A percentile compares a stretch with the other conserved stretches of the same genome.
Evolutionary conservation across 2,329 filamentous ascomycete species (phyloP).

Genomic region (Pseudogymnoascus pannorum): DNA sequence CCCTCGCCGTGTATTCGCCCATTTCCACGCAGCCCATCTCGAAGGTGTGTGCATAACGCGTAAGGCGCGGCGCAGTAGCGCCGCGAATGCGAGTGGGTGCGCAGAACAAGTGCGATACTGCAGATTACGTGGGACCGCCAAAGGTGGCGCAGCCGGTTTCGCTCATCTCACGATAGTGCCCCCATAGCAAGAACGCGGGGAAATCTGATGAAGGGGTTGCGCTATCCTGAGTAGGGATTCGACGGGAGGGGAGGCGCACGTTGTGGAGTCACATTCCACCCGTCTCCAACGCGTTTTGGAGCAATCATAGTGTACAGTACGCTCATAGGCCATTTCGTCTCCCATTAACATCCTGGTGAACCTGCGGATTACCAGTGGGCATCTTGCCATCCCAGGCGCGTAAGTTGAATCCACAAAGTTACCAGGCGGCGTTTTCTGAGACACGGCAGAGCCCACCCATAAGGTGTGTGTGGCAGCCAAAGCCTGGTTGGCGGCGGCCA

Average conservation of each 20-base stretch:
- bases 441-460: constrained; percentile 5
- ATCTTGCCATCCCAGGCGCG: neutral
- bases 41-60: constrained; percentile 6
- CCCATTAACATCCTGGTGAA: neutral
- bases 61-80: constrained; percentile 6
- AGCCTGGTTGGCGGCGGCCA: neutral
- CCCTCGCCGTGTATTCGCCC: neutral
- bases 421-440: constrained; percentile 4
- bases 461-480: neutral
- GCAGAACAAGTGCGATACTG: constrained; percentile 1
- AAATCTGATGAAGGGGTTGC: constrained; percentile 5
- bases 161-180: constrained; percentile 4
- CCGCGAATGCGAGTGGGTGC: neutral
- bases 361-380: neutral
- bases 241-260: neutral
- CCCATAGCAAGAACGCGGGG: neutral
- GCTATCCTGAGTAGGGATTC: constrained; percentile 4
- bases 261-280: neutral
- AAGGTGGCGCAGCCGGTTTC: constrained; percentile 7
- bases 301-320: neutral
- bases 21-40: neutral
- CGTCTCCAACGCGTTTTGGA: neutral
- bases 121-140: constrained; percentile 2
- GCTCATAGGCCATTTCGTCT: neutral
- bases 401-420: constrained; percentile 1